Evolutionary conservation across 371 early-diverging fungal species (phyloP), one percentile per base, ranked within the genome.

Genomic region (Entomophthora muscae): DNA sequence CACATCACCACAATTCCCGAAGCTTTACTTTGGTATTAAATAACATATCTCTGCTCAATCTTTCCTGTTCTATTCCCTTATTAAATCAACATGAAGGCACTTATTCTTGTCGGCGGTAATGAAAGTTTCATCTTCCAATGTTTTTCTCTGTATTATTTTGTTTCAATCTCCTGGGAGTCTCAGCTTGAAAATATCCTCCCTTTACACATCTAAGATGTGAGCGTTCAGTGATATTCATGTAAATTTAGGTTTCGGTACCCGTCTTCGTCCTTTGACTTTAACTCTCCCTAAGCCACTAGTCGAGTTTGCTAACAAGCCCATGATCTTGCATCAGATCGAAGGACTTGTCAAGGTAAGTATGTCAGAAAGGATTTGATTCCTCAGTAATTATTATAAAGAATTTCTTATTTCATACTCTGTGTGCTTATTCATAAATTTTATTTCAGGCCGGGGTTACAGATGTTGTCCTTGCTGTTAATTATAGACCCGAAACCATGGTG

Each of bases 311-410:
- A 99, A 99, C 84, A 89, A 86, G 74, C 99, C 99, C 52, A 99
- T 99, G 89, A 91, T 99, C 67, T 80, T 95, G 63, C 99, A 98
- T 76, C 99, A 98, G 76, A 98, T 99, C 68, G 94, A 95, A 72
- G 94, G 91, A 22, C 78, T 99, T 10, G 95, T 86, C 66, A 84
- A 92, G 85, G 95, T 92, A 76, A 62, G 71, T 32, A 10, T 53
- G 29, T 23, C n/a, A n/a, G n/a, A n/a, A n/a, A n/a, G n/a, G n/a
- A n/a, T n/a, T n/a, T n/a, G n/a, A n/a, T n/a, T n/a, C n/a, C n/a
- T n/a, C n/a, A n/a, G n/a, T n/a, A n/a, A n/a, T n/a, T n/a, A n/a
- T n/a, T n/a, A n/a, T n/a, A n/a, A n/a, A n/a, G n/a, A n/a, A n/a
- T n/a, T n/a, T n/a, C n/a, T n/a, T n/a, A n/a, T n/a, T n/a, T n/a